These are phyloP conservation scores for Urostyla sp. DNA, from an alignment of 73 alveolate genomes.

Conservation along the genomic window DNA sequence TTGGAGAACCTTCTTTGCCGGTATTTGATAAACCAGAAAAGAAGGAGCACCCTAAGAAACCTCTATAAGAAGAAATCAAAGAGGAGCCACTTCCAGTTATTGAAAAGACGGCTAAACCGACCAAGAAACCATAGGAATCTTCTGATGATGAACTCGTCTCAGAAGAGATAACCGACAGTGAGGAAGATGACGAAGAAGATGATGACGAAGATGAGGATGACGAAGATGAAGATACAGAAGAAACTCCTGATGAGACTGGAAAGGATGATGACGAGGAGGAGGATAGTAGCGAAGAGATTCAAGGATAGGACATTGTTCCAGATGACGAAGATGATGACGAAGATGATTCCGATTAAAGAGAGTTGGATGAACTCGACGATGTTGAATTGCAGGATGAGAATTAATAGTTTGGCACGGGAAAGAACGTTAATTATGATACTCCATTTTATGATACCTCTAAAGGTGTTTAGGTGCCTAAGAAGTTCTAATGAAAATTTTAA, in stretches of 20 bases:
- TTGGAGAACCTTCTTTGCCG: constrained; percentile 12
- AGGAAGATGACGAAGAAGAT: background rate
- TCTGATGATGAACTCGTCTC: background rate
- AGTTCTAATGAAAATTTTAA: too few species aligned
- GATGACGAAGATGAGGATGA: background rate
- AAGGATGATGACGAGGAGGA: background rate
- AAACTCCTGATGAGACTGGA: background rate
- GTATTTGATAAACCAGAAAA: background rate
- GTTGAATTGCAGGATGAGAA: too few species aligned
- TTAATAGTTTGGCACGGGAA: too few species aligned
- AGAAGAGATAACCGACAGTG: background rate
- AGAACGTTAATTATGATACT: too few species aligned
- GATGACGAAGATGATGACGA: background rate
- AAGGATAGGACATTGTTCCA: background rate
- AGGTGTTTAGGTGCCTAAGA: too few species aligned
- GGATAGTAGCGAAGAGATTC: background rate
- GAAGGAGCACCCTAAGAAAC: constrained; percentile 12
- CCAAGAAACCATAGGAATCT: background rate
- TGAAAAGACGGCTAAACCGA: background rate
- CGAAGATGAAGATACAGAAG: background rate
- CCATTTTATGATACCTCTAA: too few species aligned
- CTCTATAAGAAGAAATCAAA: background rate
- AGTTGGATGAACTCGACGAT: too few species aligned
- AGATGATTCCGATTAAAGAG: too few species aligned
- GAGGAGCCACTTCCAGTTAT: too few species aligned